Conservation (phyloP, 805 yeast species). For the Komagataella ulmi region DNA sequence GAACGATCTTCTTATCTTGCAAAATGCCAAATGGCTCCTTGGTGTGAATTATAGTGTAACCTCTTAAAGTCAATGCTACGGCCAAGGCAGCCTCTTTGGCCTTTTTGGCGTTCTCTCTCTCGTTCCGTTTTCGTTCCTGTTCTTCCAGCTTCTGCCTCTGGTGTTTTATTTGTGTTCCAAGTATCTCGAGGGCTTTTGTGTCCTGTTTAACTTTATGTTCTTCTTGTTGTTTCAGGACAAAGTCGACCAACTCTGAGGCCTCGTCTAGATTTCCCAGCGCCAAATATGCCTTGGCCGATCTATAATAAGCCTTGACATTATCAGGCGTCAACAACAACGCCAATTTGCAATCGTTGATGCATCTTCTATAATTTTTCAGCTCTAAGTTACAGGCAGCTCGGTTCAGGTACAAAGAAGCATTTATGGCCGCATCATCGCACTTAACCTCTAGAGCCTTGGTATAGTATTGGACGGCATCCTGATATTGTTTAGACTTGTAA, state of each 20-base stretch:
- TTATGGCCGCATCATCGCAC: constrained; percentile 40
- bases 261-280: constrained; percentile 60
- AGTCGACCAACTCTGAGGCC: constrained; percentile 49
- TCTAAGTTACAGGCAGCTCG: constrained; percentile 89
- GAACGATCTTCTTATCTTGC: constrained; percentile 33
- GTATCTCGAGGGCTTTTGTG: constrained; percentile 26
- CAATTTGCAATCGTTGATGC: constrained; percentile 74
- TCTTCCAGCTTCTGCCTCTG: constrained; percentile 23
- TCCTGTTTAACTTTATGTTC: constrained; percentile 30
- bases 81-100: constrained; percentile 29
- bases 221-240: constrained; percentile 50
- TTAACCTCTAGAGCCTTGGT: constrained; percentile 67
- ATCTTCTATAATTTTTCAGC: constrained; percentile 69
- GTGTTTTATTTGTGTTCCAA: neutral
- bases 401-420: constrained; percentile 57
- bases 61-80: constrained; percentile 51
- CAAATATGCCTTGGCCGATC: constrained; percentile 74
- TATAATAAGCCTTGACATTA: constrained; percentile 72
- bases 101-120: constrained; percentile 25
- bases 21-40: constrained; percentile 43
- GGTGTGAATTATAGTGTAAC: constrained; percentile 34
- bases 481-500: constrained; percentile 56
- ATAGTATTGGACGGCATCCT: constrained; percentile 67
- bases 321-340: constrained; percentile 53
- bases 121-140: constrained; percentile 15